Percentiles rank a stretch among this genome's conserved stretches.
Evolutionary conservation across 75 land plant species (phyloP).

Genomic region (Sequoia sempervirens): DNA sequence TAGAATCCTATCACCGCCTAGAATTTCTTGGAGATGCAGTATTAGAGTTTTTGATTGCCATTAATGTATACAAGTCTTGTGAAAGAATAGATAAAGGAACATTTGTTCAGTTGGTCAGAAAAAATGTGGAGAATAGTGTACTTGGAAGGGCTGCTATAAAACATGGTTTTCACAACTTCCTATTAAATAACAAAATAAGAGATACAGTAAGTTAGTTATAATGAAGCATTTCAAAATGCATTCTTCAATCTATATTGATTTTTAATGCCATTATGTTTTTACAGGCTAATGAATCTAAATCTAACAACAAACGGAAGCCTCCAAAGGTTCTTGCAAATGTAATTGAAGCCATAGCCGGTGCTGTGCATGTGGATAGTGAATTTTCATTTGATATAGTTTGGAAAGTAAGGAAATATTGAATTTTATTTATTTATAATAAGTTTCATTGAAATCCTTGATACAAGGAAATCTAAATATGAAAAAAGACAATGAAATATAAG

Average conservation of each 20-base stretch:
- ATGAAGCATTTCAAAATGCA: not conserved
- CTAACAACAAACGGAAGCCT: no score
- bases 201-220: not conserved
- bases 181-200: no score
- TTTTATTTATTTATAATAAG: no score
- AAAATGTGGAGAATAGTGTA: not conserved
- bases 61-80: not conserved
- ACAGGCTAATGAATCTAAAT: not conserved
- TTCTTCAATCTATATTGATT: no score
- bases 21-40: not conserved
- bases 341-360: not conserved
- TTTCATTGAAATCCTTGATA: no score
- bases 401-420: not conserved
- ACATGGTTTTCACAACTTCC: not conserved
- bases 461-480: no score
- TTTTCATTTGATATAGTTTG: not conserved
- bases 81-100: not conserved
- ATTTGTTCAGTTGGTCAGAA: no score
- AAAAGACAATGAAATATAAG: no score
- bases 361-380: not conserved
- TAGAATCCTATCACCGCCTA: not conserved
- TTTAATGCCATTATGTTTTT: not conserved
- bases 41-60: no score
- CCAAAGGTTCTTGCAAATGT: not conserved
- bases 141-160: not conserved